Base-by-base conservation (phyloP, 2,329 filamentous ascomycete genomes). In the Aphanoascus verrucosus region DNA sequence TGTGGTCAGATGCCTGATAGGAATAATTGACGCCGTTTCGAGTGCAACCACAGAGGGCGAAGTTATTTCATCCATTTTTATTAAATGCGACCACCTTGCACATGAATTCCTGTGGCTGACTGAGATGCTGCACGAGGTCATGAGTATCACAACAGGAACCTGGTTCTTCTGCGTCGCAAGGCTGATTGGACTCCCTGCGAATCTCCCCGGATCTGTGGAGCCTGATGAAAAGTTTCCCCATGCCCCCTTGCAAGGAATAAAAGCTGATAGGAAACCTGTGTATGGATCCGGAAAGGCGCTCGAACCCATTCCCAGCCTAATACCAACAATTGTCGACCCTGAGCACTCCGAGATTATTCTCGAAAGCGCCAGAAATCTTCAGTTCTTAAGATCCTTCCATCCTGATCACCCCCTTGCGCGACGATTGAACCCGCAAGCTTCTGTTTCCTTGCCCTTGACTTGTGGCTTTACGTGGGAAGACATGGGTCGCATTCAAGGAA, bases 401-500 rank as follows among this genome's bases (percentile, higher is more conserved):
- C 78, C 86, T 4, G 74, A 82, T 1, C 86, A 94, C 63, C 81
- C 84, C 0, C 71, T 93, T 41, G 78, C 80, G 12, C 74, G 74
- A 41, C 62, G 73, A n/a, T 71, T 74, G 23, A 70, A 77, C 5
- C 65, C 80, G 5, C 60, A 64, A 8, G 65, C 69, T 11, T 71
- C 73, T 9, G 66, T 72, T 5, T 77, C 82, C 11, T 84, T 85
- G 2, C 66, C 67, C 12, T 71, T 87, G 1, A 72, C 78, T 37
- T 90, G 85, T 83, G 77, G 79, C 4, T 88, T 86, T 60, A 79
- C 79, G 32, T 93, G 87, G 87, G 71, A 78, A 45, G 77, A 82
- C 23, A 83, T 91, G 48, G 73, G 82, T 41, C 64, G 71, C 11
- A 72, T 88, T n/a, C 82, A 88, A 59, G 65, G 67, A 1, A 80